phyloP scores from a whole-genome alignment of 306 rosid species.

The Vigna hirtella region DNA sequence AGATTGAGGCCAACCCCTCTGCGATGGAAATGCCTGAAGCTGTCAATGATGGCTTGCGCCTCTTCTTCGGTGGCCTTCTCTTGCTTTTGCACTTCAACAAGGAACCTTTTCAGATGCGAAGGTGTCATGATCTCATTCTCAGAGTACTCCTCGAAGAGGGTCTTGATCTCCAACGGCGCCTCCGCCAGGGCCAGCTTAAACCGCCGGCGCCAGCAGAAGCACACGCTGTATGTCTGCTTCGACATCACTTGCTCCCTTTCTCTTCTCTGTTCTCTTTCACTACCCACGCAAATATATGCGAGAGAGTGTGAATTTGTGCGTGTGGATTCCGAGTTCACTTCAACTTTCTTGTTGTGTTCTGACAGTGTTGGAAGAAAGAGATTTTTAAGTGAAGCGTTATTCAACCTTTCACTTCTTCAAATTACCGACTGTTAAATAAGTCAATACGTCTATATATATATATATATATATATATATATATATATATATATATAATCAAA shows the following conservation, averaged over 20 bases:
- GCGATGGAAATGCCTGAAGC: slow-evolving; percentile 74
- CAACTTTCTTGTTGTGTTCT: not conserved
- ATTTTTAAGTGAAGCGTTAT: not conserved
- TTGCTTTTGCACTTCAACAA: slow-evolving; percentile 72
- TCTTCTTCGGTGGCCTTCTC: slow-evolving; percentile 60
- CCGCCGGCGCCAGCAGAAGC: slow-evolving; percentile 89
- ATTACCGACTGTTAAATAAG: not conserved
- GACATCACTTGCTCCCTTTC: slow-evolving; percentile 34
- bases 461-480: no score
- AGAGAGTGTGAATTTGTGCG: not conserved
- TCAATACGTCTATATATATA: no score
- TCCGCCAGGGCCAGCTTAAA: slow-evolving; percentile 71
- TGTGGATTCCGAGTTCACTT: not conserved
- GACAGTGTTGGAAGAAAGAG: not conserved
- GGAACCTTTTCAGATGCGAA: slow-evolving; percentile 66
- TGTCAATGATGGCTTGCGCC: slow-evolving; percentile 70
- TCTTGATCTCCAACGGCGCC: slow-evolving; percentile 78
- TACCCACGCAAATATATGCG: not conserved
- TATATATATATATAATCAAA: no score
- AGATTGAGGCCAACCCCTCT: slow-evolving; percentile 63
- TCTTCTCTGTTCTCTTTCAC: not conserved
- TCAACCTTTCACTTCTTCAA: not conserved
- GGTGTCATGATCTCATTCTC: slow-evolving; percentile 78
- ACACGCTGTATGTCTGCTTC: slow-evolving; percentile 86
- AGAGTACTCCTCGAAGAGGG: slow-evolving; percentile 62